Evolutionary conservation across 305 asterid genomes (phyloP), one percentile per base, ranked within the genome.

Genomic region (Solanum hybrid): DNA sequence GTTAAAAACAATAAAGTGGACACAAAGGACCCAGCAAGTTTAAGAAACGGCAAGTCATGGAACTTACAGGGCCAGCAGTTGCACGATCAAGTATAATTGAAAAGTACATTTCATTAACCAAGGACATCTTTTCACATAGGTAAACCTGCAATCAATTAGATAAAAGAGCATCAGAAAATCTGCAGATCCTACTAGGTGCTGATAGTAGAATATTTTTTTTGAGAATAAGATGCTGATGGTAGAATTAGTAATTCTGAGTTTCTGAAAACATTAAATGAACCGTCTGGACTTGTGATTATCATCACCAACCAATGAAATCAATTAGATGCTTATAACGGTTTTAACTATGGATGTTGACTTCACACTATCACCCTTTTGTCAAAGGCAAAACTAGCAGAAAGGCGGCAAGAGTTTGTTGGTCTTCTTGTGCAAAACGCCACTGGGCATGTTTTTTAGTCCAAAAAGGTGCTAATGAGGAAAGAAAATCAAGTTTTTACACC

Each of bases 51-150:
- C 26, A 90, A 73, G 38, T 84, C 90, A 15, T 84, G 56, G 88
- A 89, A 94, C 99, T 94, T 95, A 97, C 99, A 81, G 99, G 99
- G 88, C 99, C 99, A 91, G 99, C 97, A 89, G 97, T 88, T 91
- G 86, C 91, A 87, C 98, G 99, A 86, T 98, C 99, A 86, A 98
- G 99, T 89, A 98, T 98, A 76, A 98, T 98, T 89, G 99, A 98
- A 66, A 98, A 98, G 94, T 98, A 98, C 99, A 98, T 98, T 95
- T 98, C 99, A 89, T 98, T 98, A 91, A 98, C 98, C 88, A 98
- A 95, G 69, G 98, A 93, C 86, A 97, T 87, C 92, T 96, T 97
- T 93, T 97, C 97, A 91, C 96, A 95, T 94, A 97, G 92, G 92
- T 97, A 97, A 85, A 97, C 97, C 99, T 97, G 97, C 88, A 90